Evolutionary conservation across 2,329 filamentous ascomycete species (phyloP).

Genomic region (Coniochaeta sp.): DNA sequence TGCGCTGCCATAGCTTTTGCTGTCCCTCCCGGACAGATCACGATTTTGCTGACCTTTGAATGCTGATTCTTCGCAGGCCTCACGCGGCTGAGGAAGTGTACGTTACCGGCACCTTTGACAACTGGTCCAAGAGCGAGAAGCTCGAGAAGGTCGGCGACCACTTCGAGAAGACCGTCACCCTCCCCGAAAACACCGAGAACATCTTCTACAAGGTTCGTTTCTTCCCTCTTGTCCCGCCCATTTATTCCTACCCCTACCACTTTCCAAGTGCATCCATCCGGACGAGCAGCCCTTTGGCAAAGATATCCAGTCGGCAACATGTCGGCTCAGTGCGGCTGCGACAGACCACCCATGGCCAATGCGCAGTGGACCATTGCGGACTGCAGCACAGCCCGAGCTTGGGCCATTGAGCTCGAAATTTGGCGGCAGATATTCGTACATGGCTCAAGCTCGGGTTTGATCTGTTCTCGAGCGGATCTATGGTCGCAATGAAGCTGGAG

Average conservation of each 20-base stretch:
- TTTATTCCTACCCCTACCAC: conserved; percentile 4
- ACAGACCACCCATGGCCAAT: neutral
- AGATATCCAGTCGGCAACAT: neutral
- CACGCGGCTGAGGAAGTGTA: conserved; percentile 80
- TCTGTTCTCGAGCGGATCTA: neutral
- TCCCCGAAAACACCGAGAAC: conserved; percentile 61
- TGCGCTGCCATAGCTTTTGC: neutral
- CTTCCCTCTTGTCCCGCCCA: conserved; percentile 6
- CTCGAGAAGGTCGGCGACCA: conserved; percentile 66
- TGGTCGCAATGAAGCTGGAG: neutral
- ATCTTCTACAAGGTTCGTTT: conserved; percentile 86
- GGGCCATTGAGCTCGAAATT: neutral
- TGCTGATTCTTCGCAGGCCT: conserved; percentile 71
- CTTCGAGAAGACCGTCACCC: conserved; percentile 75
- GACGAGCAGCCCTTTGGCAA: neutral
- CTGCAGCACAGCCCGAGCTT: neutral
- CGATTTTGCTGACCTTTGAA: conserved; percentile 12
- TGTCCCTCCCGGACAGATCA: neutral
- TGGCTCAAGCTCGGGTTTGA: neutral
- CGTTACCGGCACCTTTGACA: conserved; percentile 92
- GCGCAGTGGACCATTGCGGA: neutral
- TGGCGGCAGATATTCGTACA: neutral
- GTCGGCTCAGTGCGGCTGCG: neutral
- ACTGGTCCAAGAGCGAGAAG: conserved; percentile 83
- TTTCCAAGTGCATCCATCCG: neutral